Percentiles rank a stretch among this genome's conserved stretches.
phyloP scores from a whole-genome alignment of 2,329 filamentous ascomycete species.

The Neophaeococcomyces aloes region DNA sequence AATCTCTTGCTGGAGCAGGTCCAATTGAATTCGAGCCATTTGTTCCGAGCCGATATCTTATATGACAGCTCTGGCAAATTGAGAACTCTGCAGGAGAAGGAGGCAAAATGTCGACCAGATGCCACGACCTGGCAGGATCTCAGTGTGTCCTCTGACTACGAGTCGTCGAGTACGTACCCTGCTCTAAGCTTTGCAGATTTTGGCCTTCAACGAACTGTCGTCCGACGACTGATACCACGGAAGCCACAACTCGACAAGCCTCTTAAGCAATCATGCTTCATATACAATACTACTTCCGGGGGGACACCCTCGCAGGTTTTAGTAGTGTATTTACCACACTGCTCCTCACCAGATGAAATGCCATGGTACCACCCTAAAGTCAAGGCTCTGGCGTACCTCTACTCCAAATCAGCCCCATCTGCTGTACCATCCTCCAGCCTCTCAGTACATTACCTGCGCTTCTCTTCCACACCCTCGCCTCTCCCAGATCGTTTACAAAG shows the following conservation, averaged over 20 bases:
- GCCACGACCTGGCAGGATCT: neutral
- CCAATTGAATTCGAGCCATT: conserved; percentile 47
- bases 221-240: conserved; percentile 69
- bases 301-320: conserved; percentile 27
- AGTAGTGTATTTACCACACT: conserved; percentile 71
- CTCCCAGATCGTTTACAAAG: conserved; percentile 31
- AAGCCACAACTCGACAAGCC: conserved; percentile 66
- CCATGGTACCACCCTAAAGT: conserved; percentile 85
- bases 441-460: conserved; percentile 44
- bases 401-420: conserved; percentile 44
- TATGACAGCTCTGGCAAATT: conserved; percentile 40
- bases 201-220: conserved; percentile 50
- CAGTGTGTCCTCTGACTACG: conserved; percentile 6
- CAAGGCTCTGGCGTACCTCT: conserved; percentile 62
- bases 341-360: conserved; percentile 48
- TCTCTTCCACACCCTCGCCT: conserved; percentile 26
- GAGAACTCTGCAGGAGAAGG: conserved; percentile 27
- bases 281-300: conserved; percentile 39
- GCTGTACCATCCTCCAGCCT: conserved; percentile 25
- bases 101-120: conserved; percentile 14
- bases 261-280: conserved; percentile 72
- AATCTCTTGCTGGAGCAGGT: conserved; percentile 41
- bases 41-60: conserved; percentile 52
- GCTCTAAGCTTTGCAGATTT: conserved; percentile 25
- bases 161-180: conserved; percentile 9